Conservation (phyloP, 2,329 filamentous ascomycete species). For the Claviceps quebecensis region DNA sequence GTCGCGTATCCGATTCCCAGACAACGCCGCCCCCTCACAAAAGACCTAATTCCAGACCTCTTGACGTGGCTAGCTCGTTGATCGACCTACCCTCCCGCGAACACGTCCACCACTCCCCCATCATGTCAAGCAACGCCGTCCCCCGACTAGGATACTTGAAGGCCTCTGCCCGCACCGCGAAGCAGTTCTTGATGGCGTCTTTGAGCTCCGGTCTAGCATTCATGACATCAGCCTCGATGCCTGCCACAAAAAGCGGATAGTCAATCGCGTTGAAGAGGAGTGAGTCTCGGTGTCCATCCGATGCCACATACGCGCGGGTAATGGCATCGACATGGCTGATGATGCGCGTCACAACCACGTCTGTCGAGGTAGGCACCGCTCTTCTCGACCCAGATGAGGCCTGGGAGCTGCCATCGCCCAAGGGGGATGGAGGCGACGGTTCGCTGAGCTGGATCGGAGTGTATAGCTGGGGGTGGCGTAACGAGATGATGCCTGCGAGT, state of each 20-base stretch:
- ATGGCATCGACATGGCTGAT: slow-evolving; percentile 3
- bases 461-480: slow-evolving; percentile 1
- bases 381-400: background rate
- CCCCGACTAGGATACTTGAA: slow-evolving; percentile 1
- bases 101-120: slow-evolving; percentile 1
- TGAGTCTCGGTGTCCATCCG: background rate
- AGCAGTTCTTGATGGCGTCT: slow-evolving; percentile 1
- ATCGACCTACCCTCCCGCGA: background rate
- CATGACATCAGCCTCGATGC: slow-evolving; percentile 1
- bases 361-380: background rate
- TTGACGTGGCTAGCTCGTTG: background rate
- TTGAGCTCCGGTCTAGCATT: background rate
- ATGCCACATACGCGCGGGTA: background rate
- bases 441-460: background rate
- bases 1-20: no score
- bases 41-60: slow-evolving; percentile 1
- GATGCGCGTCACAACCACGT: background rate
- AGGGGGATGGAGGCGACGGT: background rate
- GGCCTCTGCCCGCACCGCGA: background rate
- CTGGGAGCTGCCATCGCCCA: background rate
- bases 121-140: background rate
- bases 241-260: slow-evolving; percentile 1
- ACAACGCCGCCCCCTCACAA: background rate
- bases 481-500: background rate
- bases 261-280: slow-evolving; percentile 3